These are phyloP conservation scores for Effrenium voratum DNA, from an alignment of 73 alveolate species.

Conservation along the genomic window DNA sequence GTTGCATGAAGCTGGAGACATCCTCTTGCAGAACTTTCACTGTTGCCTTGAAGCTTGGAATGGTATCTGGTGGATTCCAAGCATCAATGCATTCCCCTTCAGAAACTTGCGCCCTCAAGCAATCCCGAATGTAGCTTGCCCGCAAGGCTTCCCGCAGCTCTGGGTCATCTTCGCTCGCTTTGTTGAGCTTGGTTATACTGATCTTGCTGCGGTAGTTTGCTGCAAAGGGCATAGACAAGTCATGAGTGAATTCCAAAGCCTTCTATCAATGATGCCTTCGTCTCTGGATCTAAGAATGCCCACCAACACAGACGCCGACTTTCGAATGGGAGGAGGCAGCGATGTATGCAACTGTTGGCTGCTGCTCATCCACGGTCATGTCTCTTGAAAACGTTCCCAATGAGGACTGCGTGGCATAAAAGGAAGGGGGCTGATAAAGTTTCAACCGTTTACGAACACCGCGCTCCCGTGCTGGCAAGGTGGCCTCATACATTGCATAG, in stretches of 20 bases:
- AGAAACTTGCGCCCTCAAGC: neutral
- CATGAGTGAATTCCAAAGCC: neutral
- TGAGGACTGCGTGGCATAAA: neutral
- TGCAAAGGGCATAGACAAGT: neutral
- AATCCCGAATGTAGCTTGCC: neutral
- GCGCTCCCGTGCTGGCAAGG: neutral
- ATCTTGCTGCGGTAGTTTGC: neutral
- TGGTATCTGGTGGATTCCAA: neutral
- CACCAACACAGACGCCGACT: neutral
- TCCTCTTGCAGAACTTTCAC: neutral
- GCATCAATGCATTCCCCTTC: neutral
- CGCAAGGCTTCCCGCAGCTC: neutral
- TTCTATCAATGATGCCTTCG: neutral
- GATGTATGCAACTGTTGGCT: neutral
- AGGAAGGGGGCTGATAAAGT: neutral
- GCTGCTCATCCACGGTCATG: neutral
- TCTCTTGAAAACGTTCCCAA: neutral
- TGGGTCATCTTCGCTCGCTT: neutral
- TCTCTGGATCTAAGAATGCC: neutral
- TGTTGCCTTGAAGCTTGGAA: neutral
- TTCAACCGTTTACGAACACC: neutral
- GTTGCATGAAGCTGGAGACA: neutral
- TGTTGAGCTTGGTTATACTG: neutral
- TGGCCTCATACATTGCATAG: neutral
- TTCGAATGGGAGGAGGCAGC: conserved; percentile 3